Evolutionary conservation across 192 early-diverging fungal genomes (phyloP).

Genomic region (Neocallimastix lanati): DNA sequence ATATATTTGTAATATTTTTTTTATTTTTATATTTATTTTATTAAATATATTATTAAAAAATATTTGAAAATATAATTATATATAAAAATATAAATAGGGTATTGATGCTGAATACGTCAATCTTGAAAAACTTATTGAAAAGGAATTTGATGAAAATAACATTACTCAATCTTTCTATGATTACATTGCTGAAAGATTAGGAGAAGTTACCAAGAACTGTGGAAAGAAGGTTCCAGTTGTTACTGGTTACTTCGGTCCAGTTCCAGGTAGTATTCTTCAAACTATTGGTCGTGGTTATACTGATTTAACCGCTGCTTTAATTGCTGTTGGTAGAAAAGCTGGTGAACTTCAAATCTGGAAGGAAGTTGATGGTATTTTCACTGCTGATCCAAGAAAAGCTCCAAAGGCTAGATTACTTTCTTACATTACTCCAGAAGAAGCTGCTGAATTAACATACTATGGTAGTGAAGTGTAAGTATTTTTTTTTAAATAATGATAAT

Average conservation of each 20-base stretch:
- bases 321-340: conserved; percentile 73
- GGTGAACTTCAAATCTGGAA: conserved; percentile 97
- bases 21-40: neutral
- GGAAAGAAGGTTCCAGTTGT: conserved; percentile 12
- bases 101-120: conserved; percentile 69
- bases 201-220: conserved; percentile 19
- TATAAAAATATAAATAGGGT: too few species aligned
- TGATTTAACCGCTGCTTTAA: conserved; percentile 85
- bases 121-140: conserved; percentile 66
- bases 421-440: conserved; percentile 93
- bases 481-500: neutral
- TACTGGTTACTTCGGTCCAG: conserved; percentile 86
- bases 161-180: conserved; percentile 95
- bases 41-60: neutral
- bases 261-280: conserved; percentile 74
- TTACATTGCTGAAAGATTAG: conserved; percentile 56
- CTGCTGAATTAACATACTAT: conserved; percentile 67
- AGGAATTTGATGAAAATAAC: conserved; percentile 41
- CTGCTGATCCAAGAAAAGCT: conserved; percentile 94
- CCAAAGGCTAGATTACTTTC: conserved; percentile 62
- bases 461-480: neutral
- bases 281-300: conserved; percentile 97
- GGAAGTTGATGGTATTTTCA: conserved; percentile 98
- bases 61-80: too few species aligned
- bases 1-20: too few species aligned